Base-by-base conservation (phyloP, 164 flowering plant species). In the Magnolia officinalis region DNA sequence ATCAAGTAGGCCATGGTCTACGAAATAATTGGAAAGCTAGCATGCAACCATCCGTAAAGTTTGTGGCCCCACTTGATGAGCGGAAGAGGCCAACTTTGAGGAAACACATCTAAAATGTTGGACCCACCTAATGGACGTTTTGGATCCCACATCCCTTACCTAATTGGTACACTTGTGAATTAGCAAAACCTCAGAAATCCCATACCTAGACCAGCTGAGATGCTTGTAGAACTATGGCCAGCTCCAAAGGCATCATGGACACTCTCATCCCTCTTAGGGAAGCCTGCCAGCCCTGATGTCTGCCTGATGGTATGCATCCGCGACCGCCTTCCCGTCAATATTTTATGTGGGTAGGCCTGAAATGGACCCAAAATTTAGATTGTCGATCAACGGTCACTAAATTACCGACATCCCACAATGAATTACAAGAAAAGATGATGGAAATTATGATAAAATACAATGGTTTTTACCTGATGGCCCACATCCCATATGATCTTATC, bases 151-250 rank as follows among this genome's bases (percentile, higher is more conserved):
- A 5, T 37, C 6, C 45, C 45, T 37, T 37, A 3, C 45, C 45
- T 4, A 37, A 5, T 37, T 37, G 45, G 45, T 5, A 37, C 45
- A 37, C 45, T 6, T 37, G 45, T 37, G 45, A 37, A 37, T 37
- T 37, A 37, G 45, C 45, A 37, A 37, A 37, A 37, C 45, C 45
- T 37, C 45, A 65, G 18, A 10, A 65, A 23, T 65, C 20, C 4
- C 50, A 11, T 71, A 71, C 79, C 88, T 73, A 87, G 74, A 10
- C 84, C 90, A 26, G 90, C 90, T 8, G 88, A 86, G 72, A 87
- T 86, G 74, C 78, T 76, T 13, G 78, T 76, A 37, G 78, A 76
- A 16, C 78, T 76, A 68, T 76, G 78, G 58, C 88, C 90, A 26
- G 78, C 78, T 58, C 78, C 78, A 45, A 76, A 76, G 20, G 78